Conservation (phyloP, 495 filamentous ascomycete genomes). For the Bacidia rubella region DNA sequence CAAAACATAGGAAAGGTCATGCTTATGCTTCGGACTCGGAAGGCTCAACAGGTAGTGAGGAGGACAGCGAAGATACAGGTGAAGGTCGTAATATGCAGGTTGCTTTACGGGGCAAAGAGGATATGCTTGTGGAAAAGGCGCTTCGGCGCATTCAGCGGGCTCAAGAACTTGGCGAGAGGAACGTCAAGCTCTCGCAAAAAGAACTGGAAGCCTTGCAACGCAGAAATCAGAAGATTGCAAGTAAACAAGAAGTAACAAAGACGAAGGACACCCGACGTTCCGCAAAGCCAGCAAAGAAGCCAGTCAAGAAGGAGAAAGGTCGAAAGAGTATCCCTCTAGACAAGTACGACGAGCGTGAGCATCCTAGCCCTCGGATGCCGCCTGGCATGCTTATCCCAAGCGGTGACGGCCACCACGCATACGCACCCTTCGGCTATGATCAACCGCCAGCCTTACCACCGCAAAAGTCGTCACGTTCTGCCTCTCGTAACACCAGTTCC, state of each 20-base stretch:
- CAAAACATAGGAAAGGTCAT: conserved; percentile 30
- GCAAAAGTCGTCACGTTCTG: conserved; percentile 20
- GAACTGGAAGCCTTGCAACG: conserved; percentile 68
- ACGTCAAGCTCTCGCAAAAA: conserved; percentile 59
- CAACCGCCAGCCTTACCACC: conserved; percentile 5
- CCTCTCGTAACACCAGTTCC: conserved; percentile 29
- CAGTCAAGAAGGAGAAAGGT: conserved; percentile 18
- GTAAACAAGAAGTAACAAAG: conserved; percentile 31
- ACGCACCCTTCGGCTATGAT: conserved; percentile 38
- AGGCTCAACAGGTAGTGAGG: conserved; percentile 39
- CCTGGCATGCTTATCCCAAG: conserved; percentile 44
- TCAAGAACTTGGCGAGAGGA: conserved; percentile 54
- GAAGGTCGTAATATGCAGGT: conserved; percentile 34
- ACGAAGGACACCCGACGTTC: conserved; percentile 16
- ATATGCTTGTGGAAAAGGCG: conserved; percentile 58
- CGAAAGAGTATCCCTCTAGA: conserved; percentile 14
- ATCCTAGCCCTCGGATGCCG: conserved; percentile 5
- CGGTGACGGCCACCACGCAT: conserved; percentile 50
- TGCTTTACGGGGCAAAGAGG: conserved; percentile 52
- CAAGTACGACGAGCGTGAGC: conserved; percentile 6
- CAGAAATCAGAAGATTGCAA: conserved; percentile 41
- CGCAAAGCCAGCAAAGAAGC: conserved; percentile 12
- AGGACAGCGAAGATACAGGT: conserved; percentile 38
- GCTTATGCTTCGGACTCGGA: conserved; percentile 29
- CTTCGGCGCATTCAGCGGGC: conserved; percentile 64